These are phyloP conservation scores for Mallotus nudiflorus DNA, from an alignment of 345 rosid genomes.

Conservation along the genomic window DNA sequence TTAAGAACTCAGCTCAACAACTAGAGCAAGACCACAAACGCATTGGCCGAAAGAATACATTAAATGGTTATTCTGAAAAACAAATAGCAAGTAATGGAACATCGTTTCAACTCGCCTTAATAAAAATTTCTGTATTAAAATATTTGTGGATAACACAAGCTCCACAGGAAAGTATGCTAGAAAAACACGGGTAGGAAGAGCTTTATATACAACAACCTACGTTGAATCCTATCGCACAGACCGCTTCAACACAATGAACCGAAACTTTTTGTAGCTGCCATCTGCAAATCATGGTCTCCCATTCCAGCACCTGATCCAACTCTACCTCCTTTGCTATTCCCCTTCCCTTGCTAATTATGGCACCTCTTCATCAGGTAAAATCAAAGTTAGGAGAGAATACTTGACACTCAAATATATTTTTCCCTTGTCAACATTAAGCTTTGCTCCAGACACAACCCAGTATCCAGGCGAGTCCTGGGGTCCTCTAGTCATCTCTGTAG, in stretches of 20 bases:
- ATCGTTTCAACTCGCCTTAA: no score
- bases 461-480: constrained; percentile 92
- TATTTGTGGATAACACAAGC: neutral
- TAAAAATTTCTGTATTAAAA: no score
- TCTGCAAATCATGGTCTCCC: neutral
- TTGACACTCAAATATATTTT: constrained; percentile 83
- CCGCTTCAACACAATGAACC: neutral
- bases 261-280: neutral
- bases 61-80: no score
- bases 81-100: no score
- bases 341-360: neutral
- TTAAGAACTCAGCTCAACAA: no score
- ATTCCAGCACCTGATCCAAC: neutral
- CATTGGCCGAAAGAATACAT: no score
- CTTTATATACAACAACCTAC: neutral
- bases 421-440: constrained; percentile 76
- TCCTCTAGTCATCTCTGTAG: constrained; percentile 87
- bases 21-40: no score
- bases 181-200: no score
- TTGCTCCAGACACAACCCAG: constrained; percentile 97
- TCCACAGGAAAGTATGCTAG: neutral
- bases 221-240: neutral
- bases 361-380: constrained; percentile 28
- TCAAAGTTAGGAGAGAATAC: constrained; percentile 60
- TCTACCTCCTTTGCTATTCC: neutral